Evolutionary conservation across 2,329 filamentous ascomycete genomes (phyloP), one percentile per base, ranked within the genome.

Genomic region (Arthrobotrys sphaeroides): DNA sequence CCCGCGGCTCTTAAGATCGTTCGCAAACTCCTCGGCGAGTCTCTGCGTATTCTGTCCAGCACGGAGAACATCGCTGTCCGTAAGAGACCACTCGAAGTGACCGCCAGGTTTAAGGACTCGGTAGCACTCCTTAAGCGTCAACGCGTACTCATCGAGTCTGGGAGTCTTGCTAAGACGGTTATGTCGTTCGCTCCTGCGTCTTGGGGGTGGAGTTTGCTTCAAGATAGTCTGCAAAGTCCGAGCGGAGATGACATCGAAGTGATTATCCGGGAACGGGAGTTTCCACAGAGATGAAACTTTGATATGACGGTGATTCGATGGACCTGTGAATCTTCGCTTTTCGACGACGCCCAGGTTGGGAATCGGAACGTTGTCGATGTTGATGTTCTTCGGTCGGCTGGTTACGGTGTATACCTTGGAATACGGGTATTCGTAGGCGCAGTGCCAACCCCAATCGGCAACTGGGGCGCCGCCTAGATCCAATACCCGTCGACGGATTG

Each of bases 91-190:
- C 81, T 99, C 95, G 72, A 99, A 85, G 82, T 94, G 94, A 31
- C 95, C 95, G 59, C 93, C 93, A 0, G 94, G 94, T 84, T 97
- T 97, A 79, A 97, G 89, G 72, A 96, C 90, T 73, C 95, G 93
- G 84, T 92, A 89, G 82, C 93, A 96, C 84, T 99, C 95, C 61
- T 85, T 85, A 6, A 98, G 86, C 76, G 92, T 95, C 55, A 90
- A 86, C 81, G 96, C 92, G 87, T 94, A 97, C 83, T 98, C 94
- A 80, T 98, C 93, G 72, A 88, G 85, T 42, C 87, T 87, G 9
- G 66, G 67, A 16, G 77, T 77, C 65, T 77, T 78, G 45, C 51
- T 75, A 33, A 76, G 68, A 33, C 40, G 43, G 67, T 77, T n/a
- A 5, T 68, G 40, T 61, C 74, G 43, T 12, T 70, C 61, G 36